Conservation (phyloP, 805 yeast species). For the Metschnikowia henanensis region DNA sequence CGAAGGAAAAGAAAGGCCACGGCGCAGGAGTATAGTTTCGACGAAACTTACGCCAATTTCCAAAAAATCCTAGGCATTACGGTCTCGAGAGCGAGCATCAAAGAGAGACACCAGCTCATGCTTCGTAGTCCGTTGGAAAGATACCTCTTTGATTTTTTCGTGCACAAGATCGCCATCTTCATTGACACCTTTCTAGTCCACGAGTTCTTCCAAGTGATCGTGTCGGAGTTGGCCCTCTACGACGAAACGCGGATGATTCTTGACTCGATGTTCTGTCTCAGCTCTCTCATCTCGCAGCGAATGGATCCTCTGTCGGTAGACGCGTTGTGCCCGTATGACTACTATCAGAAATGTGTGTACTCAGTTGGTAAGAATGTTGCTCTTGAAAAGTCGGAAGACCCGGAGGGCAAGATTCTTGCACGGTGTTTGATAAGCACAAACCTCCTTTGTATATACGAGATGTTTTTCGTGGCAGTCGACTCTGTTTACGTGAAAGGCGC, state of each 20-base stretch:
- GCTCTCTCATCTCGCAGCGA: constrained; percentile 36
- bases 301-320: constrained; percentile 29
- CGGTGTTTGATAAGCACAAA: constrained; percentile 40
- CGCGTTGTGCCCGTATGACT: constrained; percentile 33
- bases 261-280: constrained; percentile 36
- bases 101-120: constrained; percentile 11
- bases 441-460: constrained; percentile 38
- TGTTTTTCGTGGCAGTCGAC: constrained; percentile 38
- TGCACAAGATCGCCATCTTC: constrained; percentile 27
- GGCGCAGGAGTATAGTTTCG: constrained; percentile 26
- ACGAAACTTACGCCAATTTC: constrained; percentile 25
- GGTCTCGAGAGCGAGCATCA: constrained; percentile 11
- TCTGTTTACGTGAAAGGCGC: constrained; percentile 41
- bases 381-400: constrained; percentile 23
- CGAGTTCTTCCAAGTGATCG: constrained; percentile 29
- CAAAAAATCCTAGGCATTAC: constrained; percentile 23
- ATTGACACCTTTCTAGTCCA: constrained; percentile 35
- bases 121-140: constrained; percentile 26
- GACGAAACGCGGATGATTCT: constrained; percentile 41
- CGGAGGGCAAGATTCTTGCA: constrained; percentile 29
- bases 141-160: constrained; percentile 35
- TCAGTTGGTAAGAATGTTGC: constrained; percentile 33
- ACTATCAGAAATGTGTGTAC: constrained; percentile 37
- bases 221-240: constrained; percentile 36
- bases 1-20: constrained; percentile 3